Evolutionary conservation across 768 basidiomycete genomes (phyloP), one percentile per base, ranked within the genome.

Genomic region (Stropharia rugosoannulata): DNA sequence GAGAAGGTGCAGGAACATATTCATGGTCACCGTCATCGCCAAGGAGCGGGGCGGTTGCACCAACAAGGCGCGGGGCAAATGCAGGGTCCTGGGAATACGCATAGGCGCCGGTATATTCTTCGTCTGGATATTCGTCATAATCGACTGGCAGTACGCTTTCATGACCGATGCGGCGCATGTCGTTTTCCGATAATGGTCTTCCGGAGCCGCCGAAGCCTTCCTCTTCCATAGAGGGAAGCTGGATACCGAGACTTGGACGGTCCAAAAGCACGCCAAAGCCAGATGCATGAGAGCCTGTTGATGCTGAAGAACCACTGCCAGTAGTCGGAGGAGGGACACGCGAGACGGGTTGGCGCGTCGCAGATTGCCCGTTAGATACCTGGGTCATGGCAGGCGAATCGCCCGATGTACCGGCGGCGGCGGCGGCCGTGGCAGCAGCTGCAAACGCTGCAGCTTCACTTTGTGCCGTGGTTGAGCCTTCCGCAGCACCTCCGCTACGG

Each of bases 261-360:
- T 75, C 74, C 37, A 81, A 64, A 3, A 79, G 59, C 2, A 64
- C 71, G 16, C 78, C 77, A 58, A 77, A 80, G 11, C 76, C 77
- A 10, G 77, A 78, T 6, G 68, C 73, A 44, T 78, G 77, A 5
- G 73, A 72, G 43, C 74, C 76, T 13, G 72, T 71, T 32, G 80
- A 79, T 32, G 62, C 69, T 4, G 75, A 76, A 1, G 71, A 73
- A 37, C 73, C 64, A 50, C 75, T 77, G 7, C 73, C 74, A 49
- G 65, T 66, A 0, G 75, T 74, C 32, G 72, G 73, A 38, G 75
- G 68, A 41, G 77, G 76, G n/a, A 77, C 74, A n/a, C 74, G 67
- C 8, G 72, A 43, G 18, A 71, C 68, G 25, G 55, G 61, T 27
- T 64, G 52, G 25, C 63, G 66, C 19, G 67, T 60, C 6, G 64